Base-by-base conservation (phyloP, 345 rosid species). In the Gossypium turneri region DNA sequence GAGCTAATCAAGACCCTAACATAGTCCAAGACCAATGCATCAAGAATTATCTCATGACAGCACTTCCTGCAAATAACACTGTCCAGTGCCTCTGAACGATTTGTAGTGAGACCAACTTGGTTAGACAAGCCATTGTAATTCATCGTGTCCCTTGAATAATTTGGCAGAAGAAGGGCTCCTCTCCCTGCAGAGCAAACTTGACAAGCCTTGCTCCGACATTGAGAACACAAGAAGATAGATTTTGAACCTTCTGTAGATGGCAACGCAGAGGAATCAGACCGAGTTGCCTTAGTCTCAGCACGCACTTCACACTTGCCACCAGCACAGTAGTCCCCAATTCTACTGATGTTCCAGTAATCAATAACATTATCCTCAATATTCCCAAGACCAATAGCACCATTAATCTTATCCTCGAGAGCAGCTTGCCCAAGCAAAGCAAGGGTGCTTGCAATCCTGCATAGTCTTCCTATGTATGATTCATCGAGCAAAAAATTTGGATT, bases 391-490 rank as follows among this genome's bases (percentile, higher is more conserved):
- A 90, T 85, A 73, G 93, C 80, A 74, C 85, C 94, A 83, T 83
- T 80, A 59, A 91, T 80, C 85, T 86, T 93, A 83, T 95, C 99
- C 85, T 95, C 99, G 74, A 88, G 86, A 12, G 80, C 83, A 82
- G 90, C 89, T 84, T 95, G 97, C 45, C 94, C 99, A 41, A 91
- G 92, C 67, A 83, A 76, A 73, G 97, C 96, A 67, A 95, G 94
- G 76, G 79, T 73, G 74, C 82, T 88, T 70, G 97, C 90, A 50
- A 82, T 84, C 80, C 86, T 84, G 83, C 92, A 90, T 74, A 93
- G 80, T 81, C 91, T 93, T 81, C 77, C 92, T 78, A 87, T 81
- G 84, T 90, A 90, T 78, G 76, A 81, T 78, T 90, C 97, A 71
- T 89, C 92, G 34, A 86, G 81, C 74, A 82, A 83, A 71, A 83